Evolutionary conservation across 192 early-diverging fungal species (phyloP), one percentile per base, ranked within the genome.

Genomic region (Coemansia sp.): DNA sequence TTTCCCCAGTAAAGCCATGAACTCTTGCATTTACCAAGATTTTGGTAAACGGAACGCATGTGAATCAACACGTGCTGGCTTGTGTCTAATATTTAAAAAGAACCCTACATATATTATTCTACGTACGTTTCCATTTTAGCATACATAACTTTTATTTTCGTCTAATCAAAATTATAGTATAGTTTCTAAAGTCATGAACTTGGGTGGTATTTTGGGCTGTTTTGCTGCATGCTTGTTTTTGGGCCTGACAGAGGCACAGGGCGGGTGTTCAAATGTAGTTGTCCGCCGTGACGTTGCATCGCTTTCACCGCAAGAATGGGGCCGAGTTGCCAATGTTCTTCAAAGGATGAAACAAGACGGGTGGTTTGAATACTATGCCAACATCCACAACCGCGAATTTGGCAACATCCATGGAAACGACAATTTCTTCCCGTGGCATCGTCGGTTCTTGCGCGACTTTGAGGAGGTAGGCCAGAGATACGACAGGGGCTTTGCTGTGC

Each of bases 371-470:
- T 69, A 67, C 64, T 80, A 73, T 60, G 53, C 73, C 17, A 59
- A 67, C 10, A 75, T 76, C 21, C 82, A 83, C 70, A 70, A 69
- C 54, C 55, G 63, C 31, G 67, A 80, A 55, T 83, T 75, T 52
- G 53, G 61, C 60, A 78, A 75, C 50, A 79, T 83, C 57, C 82
- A 83, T 43, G 82, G 77, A 27, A 83, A 83, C 65, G 72, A 74
- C 51, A 65, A 75, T 29, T 84, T 85, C 60, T 82, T 82, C 56
- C 75, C 84, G 9, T 85, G 78, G 78, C 84, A 87, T 61, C 75
- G 87, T 11, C 70, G 61, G 35, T 84, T 84, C 59, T 51, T 87
- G 47, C 70, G 67, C 19, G 72, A 73, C 16, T 84, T 83, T 68
- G 85, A 88, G 55, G 75, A 74, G 31, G 67, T 68, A 22, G 74